Evolutionary conservation across 345 rosid species (phyloP), one percentile per base, ranked within the genome.

Genomic region (Euphorbia lathyris): DNA sequence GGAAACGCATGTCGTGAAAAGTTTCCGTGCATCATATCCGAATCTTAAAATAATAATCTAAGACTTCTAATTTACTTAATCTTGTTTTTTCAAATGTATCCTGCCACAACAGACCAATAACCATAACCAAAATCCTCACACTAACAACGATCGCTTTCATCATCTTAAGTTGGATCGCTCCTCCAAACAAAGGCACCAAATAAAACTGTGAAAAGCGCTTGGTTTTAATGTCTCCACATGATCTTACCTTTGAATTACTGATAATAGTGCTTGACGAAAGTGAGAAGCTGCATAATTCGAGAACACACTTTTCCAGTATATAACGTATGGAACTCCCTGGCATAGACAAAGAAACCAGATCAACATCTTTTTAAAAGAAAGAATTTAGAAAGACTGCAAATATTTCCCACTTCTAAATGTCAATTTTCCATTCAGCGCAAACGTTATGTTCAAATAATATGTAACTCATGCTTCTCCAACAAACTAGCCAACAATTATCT

Each of bases 251-350:
- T 87, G 94, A 68, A 92, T 71, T 65, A 92, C 86, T 19, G 97
- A 90, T 25, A 90, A 83, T 62, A 95, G 78, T 69, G 97, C 94
- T 70, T 86, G 94, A 53, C 87, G 90, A 77, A 95, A 95, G 85
- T 95, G 99, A 71, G 87, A 81, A 71, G 93, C 91, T 51, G 81
- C 88, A 78, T 85, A 87, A 62, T 51, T 75, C 5, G 99, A 84
- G 73, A 87, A 75, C 40, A 82, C 43, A 66, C 66, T 71, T 80
- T 81, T 81, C 99, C 99, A 95, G 72, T 87, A 88, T 72, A 95
- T 87, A 73, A 92, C 90, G 66, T 90, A 87, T 47, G 92, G 88
- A 78, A 90, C 86, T 59, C 99, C 99, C 98, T 94, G 90, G 75
- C 68, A 74, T 57, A 62, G 40, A 55, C 48, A 79, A 65, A 58